These are phyloP conservation scores for Sphaerosporella brunnea DNA, from an alignment of 495 filamentous ascomycete species.

Conservation along the genomic window DNA sequence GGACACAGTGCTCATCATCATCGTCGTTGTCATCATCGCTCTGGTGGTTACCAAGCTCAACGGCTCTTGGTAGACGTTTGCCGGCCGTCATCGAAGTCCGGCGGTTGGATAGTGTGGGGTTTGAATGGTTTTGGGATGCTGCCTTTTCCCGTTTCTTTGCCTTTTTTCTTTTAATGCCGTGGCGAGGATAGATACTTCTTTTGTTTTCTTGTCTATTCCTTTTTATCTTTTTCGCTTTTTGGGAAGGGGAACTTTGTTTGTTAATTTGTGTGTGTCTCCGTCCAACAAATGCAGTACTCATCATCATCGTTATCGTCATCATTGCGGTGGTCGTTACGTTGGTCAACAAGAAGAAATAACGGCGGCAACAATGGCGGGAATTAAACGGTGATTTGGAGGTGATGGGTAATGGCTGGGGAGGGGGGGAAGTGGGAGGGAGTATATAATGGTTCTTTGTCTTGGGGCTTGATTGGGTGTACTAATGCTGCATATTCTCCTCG, in stretches of 20 bases:
- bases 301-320: slow-evolving; percentile 22
- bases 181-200: too few relatives aligned
- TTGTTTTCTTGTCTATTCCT: neutral
- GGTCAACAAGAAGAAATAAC: slow-evolving; percentile 21
- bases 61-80: slow-evolving; percentile 16
- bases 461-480: too few relatives aligned
- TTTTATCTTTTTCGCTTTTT: slow-evolving; percentile 1
- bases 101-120: slow-evolving; percentile 6
- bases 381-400: too few relatives aligned
- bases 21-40: slow-evolving; percentile 19
- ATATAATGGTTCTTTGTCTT: too few relatives aligned
- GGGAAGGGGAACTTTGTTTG: neutral
- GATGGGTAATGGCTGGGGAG: too few relatives aligned
- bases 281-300: slow-evolving; percentile 16
- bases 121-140: slow-evolving; percentile 1
- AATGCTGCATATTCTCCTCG: too few relatives aligned
- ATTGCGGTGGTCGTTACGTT: slow-evolving; percentile 20
- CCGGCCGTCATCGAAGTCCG: slow-evolving; percentile 6
- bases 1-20: slow-evolving; percentile 23
- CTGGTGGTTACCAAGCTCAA: slow-evolving; percentile 24
- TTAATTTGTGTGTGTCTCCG: slow-evolving; percentile 4
- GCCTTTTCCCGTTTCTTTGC: neutral
- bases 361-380: too few relatives aligned
- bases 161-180: slow-evolving; percentile 1
- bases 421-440: too few relatives aligned